Evolutionary conservation across 2,329 filamentous ascomycete genomes (phyloP), one percentile per base, ranked within the genome.

Genomic region (Aspergillus latus): DNA sequence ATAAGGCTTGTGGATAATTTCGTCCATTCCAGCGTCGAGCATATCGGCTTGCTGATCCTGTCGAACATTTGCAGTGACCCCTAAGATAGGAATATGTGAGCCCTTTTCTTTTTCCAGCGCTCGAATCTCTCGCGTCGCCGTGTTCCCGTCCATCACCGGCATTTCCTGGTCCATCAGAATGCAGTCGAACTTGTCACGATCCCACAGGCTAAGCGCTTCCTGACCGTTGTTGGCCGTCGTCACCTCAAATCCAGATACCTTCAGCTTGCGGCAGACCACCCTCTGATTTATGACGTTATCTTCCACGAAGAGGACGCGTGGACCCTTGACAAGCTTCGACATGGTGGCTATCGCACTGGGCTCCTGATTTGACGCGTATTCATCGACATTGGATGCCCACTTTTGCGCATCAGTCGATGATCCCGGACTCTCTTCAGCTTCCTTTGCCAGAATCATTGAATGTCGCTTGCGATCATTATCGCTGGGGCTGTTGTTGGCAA

Each of bases 131-230:
- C 81, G 80, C 10, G 88, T 86, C 60, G 88, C 90, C 2, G 87
- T 88, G 71, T 89, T 83, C 36, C 89, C 89, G 65, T 92, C 88
- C 89, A 92, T 92, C 43, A 91, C 81, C 1, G 89, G 89, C 89
- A 92, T 92, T 66, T 92, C 88, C 47, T 91, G 79, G 67, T 92
- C 89, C 88, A 92, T 91, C 5, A 92, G 72, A 10, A 92, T 86
- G 45, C 91, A 79, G 7, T 84, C 84, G 26, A 89, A 68, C 3
- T 28, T 29, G 2, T 39, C 34, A 1, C 62, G 62, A 15, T 69
- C 59, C 6, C 79, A 70, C 2, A 73, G 70, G 0, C 75, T 74
- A 1, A 82, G 66, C 49, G 76, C 76, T 61, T 80, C 76, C 13
- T 65, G 65, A 1, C 75, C 75, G 37, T 77, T 73, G 13, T 66